Evolutionary conservation across 1,139 yeast species (phyloP), one percentile per base, ranked within the genome.

Genomic region (Pichia sp.): DNA sequence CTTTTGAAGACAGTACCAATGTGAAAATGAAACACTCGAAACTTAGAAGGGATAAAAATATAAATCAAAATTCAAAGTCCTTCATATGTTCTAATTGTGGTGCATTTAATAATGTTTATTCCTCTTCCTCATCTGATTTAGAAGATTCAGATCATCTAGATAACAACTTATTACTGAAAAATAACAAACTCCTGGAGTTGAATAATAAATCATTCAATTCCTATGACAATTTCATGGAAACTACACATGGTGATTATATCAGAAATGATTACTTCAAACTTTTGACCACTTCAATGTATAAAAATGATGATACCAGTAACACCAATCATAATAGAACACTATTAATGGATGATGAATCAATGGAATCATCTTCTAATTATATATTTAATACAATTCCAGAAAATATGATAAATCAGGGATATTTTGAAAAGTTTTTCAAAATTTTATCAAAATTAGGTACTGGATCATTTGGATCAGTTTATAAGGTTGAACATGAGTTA

Each of bases 401-500:
- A 28, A 70, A 68, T 26, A 60, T 73, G 4, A 84, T 86, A 60
- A 81, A 83, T 43, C 90, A 83, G 53, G 92, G 92, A 3, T 86
- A 86, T 62, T 85, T 83, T 58, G 69, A 73, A 34, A 75, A 83
- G 48, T 88, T 88, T 61, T 88, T 88, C 66, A 72, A 70, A 37
- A 69, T 72, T 26, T 62, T 73, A 38, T 65, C 69, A 2, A 62
- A 73, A 2, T 67, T 88, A 32, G 96, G 96, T 0, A 74, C 83
- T 38, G 97, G 96, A 0, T 86, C 95, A 7, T 78, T 87, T 53
- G 95, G 95, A 0, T 79, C 84, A 33, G 96, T 89, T 3, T 84
- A 78, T 60, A 79, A 87, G 59, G 97, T 89, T 7, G 86, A 81
- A 50, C 97, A 89, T 63, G 75, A 78, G 27, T 72, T 89, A 34